Conservation (phyloP, 2,329 filamentous ascomycete species). For the Sordariomycetes sp. region DNA sequence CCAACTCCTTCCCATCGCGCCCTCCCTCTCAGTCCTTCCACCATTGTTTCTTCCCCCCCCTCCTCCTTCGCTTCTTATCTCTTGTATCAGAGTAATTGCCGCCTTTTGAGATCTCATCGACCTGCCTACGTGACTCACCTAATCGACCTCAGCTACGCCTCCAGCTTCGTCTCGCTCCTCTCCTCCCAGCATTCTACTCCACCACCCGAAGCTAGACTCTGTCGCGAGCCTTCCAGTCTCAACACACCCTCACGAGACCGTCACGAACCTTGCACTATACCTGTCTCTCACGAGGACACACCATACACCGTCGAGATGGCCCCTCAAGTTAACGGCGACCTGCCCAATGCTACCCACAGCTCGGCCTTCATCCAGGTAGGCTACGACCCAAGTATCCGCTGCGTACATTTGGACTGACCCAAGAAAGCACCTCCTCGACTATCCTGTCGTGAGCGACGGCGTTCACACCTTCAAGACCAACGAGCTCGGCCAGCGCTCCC, state of each 20-base stretch:
- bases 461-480: slow-evolving; percentile 73
- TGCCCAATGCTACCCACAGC: slow-evolving; percentile 27
- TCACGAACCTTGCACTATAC: not conserved
- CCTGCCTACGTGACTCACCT: not conserved
- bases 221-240: no score
- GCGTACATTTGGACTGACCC: slow-evolving; percentile 1
- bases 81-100: no score
- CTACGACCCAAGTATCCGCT: not conserved
- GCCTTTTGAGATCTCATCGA: no score
- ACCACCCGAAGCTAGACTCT: no score
- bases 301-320: slow-evolving; percentile 10
- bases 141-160: no score
- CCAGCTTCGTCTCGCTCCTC: no score
- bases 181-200: no score
- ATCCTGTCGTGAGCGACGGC: slow-evolving; percentile 73
- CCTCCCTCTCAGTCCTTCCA: slow-evolving; percentile 1
- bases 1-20: not conserved
- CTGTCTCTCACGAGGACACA: slow-evolving; percentile 1
- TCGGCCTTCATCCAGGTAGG: slow-evolving; percentile 43
- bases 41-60: not conserved
- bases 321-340: slow-evolving; percentile 41
- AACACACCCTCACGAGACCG: no score
- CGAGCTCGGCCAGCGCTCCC: slow-evolving; percentile 73
- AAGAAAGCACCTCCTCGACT: slow-evolving; percentile 68
- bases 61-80: no score